Evolutionary conservation across 805 yeast species (phyloP), one percentile per base, ranked within the genome.

Genomic region (Nakazawaea peltata): DNA sequence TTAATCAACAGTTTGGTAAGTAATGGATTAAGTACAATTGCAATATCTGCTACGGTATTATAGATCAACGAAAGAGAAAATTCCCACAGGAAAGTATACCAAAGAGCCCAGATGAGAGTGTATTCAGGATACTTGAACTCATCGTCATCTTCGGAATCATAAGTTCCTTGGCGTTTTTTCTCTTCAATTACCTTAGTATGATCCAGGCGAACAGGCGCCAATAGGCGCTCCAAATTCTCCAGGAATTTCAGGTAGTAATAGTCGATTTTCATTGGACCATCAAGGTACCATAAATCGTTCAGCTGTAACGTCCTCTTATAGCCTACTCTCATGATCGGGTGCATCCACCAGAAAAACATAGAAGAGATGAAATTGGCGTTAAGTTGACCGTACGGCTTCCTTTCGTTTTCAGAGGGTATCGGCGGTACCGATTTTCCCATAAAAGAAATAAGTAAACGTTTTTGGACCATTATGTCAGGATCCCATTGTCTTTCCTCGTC

Each of bases 261-360:
- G 18, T 71, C 70, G 24, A 71, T 67, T 30, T 63, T 56, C 48
- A 62, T 53, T 12, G 53, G 63, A 4, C 51, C 53, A n/a, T 63
- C 62, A 41, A 74, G 54, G 36, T 53, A 55, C 44, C 51, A 81
- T 42, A 82, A 52, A 56, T 82, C 92, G 32, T 72, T 70, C 2
- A 82, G 76, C 33, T 71, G 74, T 32, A 82, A 59, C 0, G 86
- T 78, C 47, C 94, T 65, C 48, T 68, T 72, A 53, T 82, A 82
- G 5, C 94, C 92, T 7, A 70, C 68, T 14, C 56, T 56, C 62
- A 83, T 54, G 19, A 81, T 44, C 0, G 88, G 90, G 13, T 57
- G 36, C 26, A 81, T 60, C 90, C 92, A 83, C 67, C 76, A 63
- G 49, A 80, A 75, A 42, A 75, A 69, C 15, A 65, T 31, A 44